Base-by-base conservation (phyloP, 2,329 filamentous ascomycete species). In the Leptographium wingfieldii region DNA sequence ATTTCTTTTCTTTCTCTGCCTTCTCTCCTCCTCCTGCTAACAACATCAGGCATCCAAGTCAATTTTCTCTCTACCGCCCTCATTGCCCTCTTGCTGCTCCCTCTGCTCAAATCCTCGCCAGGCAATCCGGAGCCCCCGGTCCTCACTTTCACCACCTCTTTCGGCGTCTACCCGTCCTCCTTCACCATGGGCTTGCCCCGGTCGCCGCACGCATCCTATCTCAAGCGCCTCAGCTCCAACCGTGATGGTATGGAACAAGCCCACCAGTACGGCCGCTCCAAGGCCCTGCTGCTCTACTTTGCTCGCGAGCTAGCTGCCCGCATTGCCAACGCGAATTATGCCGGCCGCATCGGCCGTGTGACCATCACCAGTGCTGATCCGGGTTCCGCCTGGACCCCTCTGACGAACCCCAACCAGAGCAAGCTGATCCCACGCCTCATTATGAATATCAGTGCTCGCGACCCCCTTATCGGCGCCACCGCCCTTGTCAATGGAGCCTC, bases 281-380 rank as follows among this genome's bases (percentile, higher is more conserved):
- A 73, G 59, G 70, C 60, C 11, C 66, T 73, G 2, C 67, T 73
- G 19, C 69, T 73, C 33, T 73, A 72, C 64, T 73, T 71, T 62
- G 64, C 69, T 7, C 70, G 70, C 22, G 71, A 73, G 65, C 68
- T 73, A 3, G 70, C 72, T 6, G 60, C 65, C 5, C 66, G 70
- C 22, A 57, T 62, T 3, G 64, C 65, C 12, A 58, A 59, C 10
- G 43, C 58, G 1, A 35, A 40, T 25, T 16, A 51, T n/a, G 67
- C 66, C 31, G 63, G 60, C n/a, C 64, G 43, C 55, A 16, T 56
- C 14, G 25, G 9, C 22, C 70, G 65, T 12, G 68, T 73, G 9
- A 73, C 71, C 5, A 68, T 73, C 63, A 73, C 71, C 63, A 73
- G 71, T 62, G 71, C 71, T 3, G 71, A 73, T 49, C 71, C 71